phyloP scores from a whole-genome alignment of 768 basidiomycete species.

The Collybiopsis luxurians region DNA sequence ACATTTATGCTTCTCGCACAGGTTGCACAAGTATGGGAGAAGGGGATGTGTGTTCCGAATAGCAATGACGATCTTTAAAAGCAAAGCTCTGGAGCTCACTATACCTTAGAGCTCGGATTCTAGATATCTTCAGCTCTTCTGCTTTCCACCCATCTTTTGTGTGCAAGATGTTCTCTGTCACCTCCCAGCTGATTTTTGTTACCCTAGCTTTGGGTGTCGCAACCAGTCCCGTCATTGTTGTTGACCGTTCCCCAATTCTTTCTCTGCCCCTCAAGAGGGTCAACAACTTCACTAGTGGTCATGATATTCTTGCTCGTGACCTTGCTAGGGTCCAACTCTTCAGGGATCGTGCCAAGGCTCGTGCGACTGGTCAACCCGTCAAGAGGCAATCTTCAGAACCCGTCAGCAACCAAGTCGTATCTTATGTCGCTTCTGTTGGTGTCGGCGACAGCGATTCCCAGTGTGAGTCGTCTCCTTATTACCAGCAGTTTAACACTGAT shows the following conservation, averaged over 20 bases:
- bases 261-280: conserved; percentile 54
- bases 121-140: no score
- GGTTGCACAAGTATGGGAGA: no score
- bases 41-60: no score
- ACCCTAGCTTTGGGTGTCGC: conserved; percentile 44
- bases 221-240: conserved; percentile 38
- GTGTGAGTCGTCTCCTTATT: conserved; percentile 41
- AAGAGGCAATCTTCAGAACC: conserved; percentile 26
- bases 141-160: no score
- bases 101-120: no score
- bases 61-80: no score
- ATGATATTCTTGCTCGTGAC: conserved; percentile 50
- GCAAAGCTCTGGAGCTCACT: no score
- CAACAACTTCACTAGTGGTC: conserved; percentile 47
- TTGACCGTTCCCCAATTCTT: conserved; percentile 34
- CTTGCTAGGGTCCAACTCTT: conserved; percentile 46
- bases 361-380: conserved; percentile 12
- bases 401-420: conserved; percentile 39
- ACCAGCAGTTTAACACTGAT: background rate
- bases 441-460: conserved; percentile 49
- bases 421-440: conserved; percentile 34
- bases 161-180: conserved; percentile 32
- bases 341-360: conserved; percentile 33
- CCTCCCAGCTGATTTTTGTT: conserved; percentile 40
- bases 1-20: no score